Conservation (phyloP, 345 rosid species). For the Rhodomyrtus tomentosa region DNA sequence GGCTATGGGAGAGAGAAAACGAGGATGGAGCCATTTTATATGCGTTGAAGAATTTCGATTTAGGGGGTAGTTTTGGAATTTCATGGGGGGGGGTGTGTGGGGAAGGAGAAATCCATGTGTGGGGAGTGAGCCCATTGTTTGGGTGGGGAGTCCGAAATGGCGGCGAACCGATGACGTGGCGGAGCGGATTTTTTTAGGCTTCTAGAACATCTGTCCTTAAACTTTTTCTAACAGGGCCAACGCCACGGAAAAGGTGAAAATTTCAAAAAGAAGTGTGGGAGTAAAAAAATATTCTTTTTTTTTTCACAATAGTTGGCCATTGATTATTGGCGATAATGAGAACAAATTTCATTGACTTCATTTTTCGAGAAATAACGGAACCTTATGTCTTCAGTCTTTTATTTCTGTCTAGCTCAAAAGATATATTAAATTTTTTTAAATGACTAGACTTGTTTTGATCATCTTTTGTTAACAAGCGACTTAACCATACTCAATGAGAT, state of each 20-base stretch:
- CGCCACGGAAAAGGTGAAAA: background rate
- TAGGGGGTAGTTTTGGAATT: background rate
- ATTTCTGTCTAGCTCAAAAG: background rate
- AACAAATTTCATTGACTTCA: no score
- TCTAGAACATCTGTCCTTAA: slow-evolving; percentile 1
- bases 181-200: background rate
- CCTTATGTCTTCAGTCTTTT: background rate
- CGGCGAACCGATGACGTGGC: background rate
- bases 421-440: background rate
- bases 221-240: background rate
- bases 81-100: no score
- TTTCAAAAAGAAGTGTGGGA: no score
- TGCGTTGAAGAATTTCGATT: background rate
- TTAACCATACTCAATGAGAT: background rate
- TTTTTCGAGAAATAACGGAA: no score
- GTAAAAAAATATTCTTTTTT: no score
- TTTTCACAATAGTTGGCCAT: no score
- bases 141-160: background rate
- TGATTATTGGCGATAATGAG: no score
- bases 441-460: background rate
- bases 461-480: background rate
- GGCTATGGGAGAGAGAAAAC: background rate
- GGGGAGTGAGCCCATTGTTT: background rate
- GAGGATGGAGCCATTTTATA: background rate
- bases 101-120: background rate